Conservation (phyloP, 108 stramenopile species). For the Nannochloropsis oceanica region DNA sequence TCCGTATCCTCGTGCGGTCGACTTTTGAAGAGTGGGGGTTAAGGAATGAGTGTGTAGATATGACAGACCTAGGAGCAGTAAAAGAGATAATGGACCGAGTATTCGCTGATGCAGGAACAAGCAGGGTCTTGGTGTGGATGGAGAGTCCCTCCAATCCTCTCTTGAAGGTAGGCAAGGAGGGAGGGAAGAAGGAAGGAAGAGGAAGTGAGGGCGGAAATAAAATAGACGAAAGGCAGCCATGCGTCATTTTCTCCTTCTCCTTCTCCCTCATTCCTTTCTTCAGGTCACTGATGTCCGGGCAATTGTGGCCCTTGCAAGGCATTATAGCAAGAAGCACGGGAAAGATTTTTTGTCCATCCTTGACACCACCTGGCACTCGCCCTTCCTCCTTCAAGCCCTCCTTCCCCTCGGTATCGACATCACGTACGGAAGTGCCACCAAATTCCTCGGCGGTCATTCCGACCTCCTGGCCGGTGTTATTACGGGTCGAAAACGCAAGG, state of each 20-base stretch:
- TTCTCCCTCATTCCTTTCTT: not conserved
- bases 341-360: constrained; percentile 48
- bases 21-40: not conserved
- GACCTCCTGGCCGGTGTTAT: constrained; percentile 59
- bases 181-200: not conserved
- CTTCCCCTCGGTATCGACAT: constrained; percentile 50
- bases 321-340: constrained; percentile 32
- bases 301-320: not conserved
- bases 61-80: not conserved
- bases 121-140: constrained; percentile 76
- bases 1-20: not conserved
- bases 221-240: not conserved
- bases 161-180: constrained; percentile 39
- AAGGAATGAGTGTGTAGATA: not conserved
- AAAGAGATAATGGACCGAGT: constrained; percentile 1
- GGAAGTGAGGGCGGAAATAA: not conserved
- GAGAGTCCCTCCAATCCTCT: constrained; percentile 76
- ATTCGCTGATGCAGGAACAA: constrained; percentile 56
- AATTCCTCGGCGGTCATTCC: constrained; percentile 74
- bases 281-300: not conserved
- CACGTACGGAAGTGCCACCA: constrained; percentile 63
- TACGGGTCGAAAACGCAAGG: constrained; percentile 55
- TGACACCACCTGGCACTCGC: constrained; percentile 69
- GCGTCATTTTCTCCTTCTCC: not conserved
- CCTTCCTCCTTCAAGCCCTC: constrained; percentile 53